Conservation (phyloP, 805 yeast genomes). For the Candida suzukii region DNA sequence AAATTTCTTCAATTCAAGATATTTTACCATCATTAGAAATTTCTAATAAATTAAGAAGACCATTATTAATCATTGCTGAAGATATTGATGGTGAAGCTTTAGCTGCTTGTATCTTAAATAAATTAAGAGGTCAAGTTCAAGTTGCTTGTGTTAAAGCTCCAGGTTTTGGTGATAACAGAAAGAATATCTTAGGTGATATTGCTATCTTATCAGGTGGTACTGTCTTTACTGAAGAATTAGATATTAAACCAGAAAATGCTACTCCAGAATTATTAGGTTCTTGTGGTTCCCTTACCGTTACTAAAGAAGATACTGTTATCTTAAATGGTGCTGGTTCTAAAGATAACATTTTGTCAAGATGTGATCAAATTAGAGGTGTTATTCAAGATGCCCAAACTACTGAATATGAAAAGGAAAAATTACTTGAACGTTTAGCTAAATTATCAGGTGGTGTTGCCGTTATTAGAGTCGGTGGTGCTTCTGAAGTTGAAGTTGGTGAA, state of each 20-base stretch:
- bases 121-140: slow-evolving; percentile 96
- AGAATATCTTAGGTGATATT: slow-evolving; percentile 91
- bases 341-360: slow-evolving; percentile 73
- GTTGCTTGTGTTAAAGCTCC: slow-evolving; percentile 98
- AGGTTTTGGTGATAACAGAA: slow-evolving; percentile 98
- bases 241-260: slow-evolving; percentile 91
- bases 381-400: slow-evolving; percentile 67
- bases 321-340: slow-evolving; percentile 89
- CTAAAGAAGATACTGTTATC: slow-evolving; percentile 93
- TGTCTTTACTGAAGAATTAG: slow-evolving; percentile 85
- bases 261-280: slow-evolving; percentile 85
- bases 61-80: slow-evolving; percentile 88
- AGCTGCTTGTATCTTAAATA: slow-evolving; percentile 95
- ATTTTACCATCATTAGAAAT: slow-evolving; percentile 88
- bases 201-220: slow-evolving; percentile 95
- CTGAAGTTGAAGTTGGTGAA: slow-evolving; percentile 98
- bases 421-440: slow-evolving; percentile 96
- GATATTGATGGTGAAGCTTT: slow-evolving; percentile 97
- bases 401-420: slow-evolving; percentile 93
- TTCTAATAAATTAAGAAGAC: slow-evolving; percentile 89
- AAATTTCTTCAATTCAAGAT: slow-evolving; percentile 83
- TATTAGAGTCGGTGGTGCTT: slow-evolving; percentile 92
- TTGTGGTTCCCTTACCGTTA: slow-evolving; percentile 84
- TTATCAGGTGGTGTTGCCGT: slow-evolving; percentile 98
- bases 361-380: slow-evolving; percentile 87